Base-by-base conservation (phyloP, 2,329 filamentous ascomycete genomes). In the Myrmaecium sp. region DNA sequence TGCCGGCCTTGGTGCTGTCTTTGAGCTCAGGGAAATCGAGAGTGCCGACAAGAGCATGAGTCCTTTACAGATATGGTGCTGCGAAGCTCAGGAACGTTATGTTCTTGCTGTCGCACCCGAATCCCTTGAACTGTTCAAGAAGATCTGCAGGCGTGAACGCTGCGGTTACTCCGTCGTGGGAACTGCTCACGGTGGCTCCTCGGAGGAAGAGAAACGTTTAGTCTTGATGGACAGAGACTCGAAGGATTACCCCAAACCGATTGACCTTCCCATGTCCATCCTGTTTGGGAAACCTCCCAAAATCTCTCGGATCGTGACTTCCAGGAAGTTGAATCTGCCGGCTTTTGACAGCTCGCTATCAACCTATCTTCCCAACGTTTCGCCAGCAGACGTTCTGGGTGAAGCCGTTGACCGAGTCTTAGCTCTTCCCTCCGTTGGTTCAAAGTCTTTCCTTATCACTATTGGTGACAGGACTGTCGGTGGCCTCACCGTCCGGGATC, bases 1-100 rank as follows among this genome's bases (percentile, higher is more conserved):
- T 50, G 83, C 86, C 25, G 82, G 82, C 1, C 76, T 81, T 28
- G 89, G 89, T 30, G 89, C 84, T 26, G 75, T 71, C 23, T 95
- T 98, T 38, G 86, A 98, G 52, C 65, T 98, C n/a, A 74, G 89
- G 36, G 81, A 95, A 44, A 66, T 98, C 19, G 83, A 94, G 47
- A 93, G 71, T 47, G 79, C 81, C 2, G 89, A 95, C 52, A 71
- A 65, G 36, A 77, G 81, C 46, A 86, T 98, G 78, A 93, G 81
- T 43, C 89, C 89, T 12, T 68, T 98, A 31, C 81, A 95, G 48
- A 93, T 98, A 24, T 95, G 86, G 84, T 94, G 89, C 52, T 92
- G 86, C 41, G 86, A 95, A 51, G 82, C 89, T 0, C 89, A 98
- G 49, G 89, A 98, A 54, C 69, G 89, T 49, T 98, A 98, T 43